Conservation (phyloP, 192 early-diverging fungal species). For the Coemansia sp. region DNA sequence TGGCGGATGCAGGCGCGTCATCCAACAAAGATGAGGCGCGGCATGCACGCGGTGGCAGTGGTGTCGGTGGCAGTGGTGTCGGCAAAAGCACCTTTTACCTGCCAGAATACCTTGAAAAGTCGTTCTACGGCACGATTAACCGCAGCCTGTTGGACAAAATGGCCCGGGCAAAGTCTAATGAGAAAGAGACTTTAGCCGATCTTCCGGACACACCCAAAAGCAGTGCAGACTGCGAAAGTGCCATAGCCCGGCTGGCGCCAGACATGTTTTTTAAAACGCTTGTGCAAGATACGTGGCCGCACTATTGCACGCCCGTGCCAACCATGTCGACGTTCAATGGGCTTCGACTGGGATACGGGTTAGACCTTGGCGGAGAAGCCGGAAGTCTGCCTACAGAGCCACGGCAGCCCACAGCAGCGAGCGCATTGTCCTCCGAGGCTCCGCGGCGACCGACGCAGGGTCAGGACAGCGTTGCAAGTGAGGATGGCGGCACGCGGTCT, state of each 20-base stretch:
- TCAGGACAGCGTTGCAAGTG: not conserved
- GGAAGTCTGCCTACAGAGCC: not conserved
- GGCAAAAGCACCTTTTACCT: constrained; percentile 19
- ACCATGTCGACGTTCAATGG: constrained; percentile 34
- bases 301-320: constrained; percentile 48
- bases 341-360: constrained; percentile 32
- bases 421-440: not conserved
- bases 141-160: not conserved
- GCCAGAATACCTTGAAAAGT: constrained; percentile 43
- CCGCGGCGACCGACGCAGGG: not conserved
- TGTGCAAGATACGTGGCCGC: constrained; percentile 53
- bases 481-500: not conserved
- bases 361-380: constrained; percentile 13
- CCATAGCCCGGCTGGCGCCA: constrained; percentile 21
- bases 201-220: not conserved
- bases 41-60: not conserved
- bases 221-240: constrained; percentile 4
- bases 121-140: constrained; percentile 33
- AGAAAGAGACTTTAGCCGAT: not conserved
- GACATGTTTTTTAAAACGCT: constrained; percentile 49
- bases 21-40: not conserved
- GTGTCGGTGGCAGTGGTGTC: constrained; percentile 12
- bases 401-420: not conserved
- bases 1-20: not conserved
- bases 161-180: not conserved